These are phyloP conservation scores for Hortaea werneckii DNA, from an alignment of 2,329 filamentous ascomycete species.

Conservation along the genomic window DNA sequence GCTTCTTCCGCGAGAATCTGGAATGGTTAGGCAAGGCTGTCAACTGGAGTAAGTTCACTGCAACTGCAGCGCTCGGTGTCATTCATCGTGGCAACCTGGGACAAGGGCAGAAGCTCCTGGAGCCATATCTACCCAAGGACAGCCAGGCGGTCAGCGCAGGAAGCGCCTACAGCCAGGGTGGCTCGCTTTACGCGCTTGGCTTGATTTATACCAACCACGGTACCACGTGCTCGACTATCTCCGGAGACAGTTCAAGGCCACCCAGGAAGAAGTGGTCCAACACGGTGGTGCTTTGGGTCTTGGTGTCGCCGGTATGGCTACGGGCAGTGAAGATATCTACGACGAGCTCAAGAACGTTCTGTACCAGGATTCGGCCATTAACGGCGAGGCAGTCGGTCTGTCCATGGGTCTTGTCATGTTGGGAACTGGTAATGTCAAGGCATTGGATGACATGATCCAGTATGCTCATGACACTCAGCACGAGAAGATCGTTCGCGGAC, in stretches of 20 bases:
- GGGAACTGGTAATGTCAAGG: slow-evolving; percentile 89
- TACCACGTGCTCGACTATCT: slow-evolving; percentile 79
- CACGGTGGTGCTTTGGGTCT: slow-evolving; percentile 92
- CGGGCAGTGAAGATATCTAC: slow-evolving; percentile 80
- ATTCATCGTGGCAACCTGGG: slow-evolving; percentile 93
- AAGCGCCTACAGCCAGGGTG: slow-evolving; percentile 91
- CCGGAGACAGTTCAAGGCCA: slow-evolving; percentile 61
- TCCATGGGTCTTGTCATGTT: slow-evolving; percentile 98
- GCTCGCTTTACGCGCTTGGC: slow-evolving; percentile 88
- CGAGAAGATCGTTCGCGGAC: slow-evolving; percentile 95
- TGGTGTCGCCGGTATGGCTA: slow-evolving; percentile 96
- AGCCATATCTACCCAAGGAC: slow-evolving; percentile 82
- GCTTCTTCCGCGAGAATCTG: slow-evolving; percentile 95
- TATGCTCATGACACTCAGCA: slow-evolving; percentile 97
- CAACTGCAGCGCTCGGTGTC: slow-evolving; percentile 88
- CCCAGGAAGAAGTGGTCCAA: slow-evolving; percentile 86
- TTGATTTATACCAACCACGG: slow-evolving; percentile 97
- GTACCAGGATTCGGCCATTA: slow-evolving; percentile 88
- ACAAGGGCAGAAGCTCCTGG: slow-evolving; percentile 84
- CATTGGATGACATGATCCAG: slow-evolving; percentile 90
- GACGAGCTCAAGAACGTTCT: slow-evolving; percentile 82
- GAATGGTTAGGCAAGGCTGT: slow-evolving; percentile 98
- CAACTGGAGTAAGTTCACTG: slow-evolving; percentile 99
- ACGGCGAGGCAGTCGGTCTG: slow-evolving; percentile 90
- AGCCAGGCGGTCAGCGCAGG: slow-evolving; percentile 59